Evolutionary conservation across 2,329 filamentous ascomycete species (phyloP), one percentile per base, ranked within the genome.

Genomic region (Dactylonectria macrodidyma): DNA sequence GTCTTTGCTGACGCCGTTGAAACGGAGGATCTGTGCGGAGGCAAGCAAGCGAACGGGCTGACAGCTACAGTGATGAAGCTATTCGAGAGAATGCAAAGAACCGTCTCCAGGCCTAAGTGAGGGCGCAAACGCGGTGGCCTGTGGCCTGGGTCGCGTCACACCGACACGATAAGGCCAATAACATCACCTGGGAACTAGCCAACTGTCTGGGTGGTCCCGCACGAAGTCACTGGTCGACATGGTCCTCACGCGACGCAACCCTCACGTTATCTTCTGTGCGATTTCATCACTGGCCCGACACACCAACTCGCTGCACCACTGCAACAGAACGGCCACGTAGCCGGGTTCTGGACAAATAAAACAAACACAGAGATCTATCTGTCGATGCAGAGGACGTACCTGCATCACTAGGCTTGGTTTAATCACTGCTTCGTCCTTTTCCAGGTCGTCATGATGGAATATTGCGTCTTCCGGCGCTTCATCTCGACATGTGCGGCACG

Each of bases 141-240:
- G 64, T 64, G 60, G 57, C 56, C 61, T 61, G 47, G 51, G 44
- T 72, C 73, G 64, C 69, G 71, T 75, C 71, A 75, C 66, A 72
- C 69, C 60, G 63, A 60, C 61, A 62, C 70, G 69, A 75, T 72
- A 72, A 70, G 73, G 36, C 58, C 47, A 65, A 60, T 57, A 60
- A 33, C 38, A 55, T 48, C 50, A 38, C 12, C n/a, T 19, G 12
- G 19, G 48, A n/a, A 26, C 50, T 51, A 50, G 62, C 57, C 57
- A 48, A 19, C 48, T 19, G 50, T 9, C 57, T 56, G 19, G 19
- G 19, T 19, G 57, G 50, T 44, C 41, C 41, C 16, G 41, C 41
- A 44, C 41, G n/a, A 7, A 44, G 16, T n/a, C n/a, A 51, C 44
- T 19, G 41, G 38, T 46, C 10, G 50, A 41, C 47, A 24, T 48